Percentiles rank a stretch among this genome's conserved stretches.
Conservation (phyloP, 1,139 yeast species). For the Saccharomyces hybrid region DNA sequence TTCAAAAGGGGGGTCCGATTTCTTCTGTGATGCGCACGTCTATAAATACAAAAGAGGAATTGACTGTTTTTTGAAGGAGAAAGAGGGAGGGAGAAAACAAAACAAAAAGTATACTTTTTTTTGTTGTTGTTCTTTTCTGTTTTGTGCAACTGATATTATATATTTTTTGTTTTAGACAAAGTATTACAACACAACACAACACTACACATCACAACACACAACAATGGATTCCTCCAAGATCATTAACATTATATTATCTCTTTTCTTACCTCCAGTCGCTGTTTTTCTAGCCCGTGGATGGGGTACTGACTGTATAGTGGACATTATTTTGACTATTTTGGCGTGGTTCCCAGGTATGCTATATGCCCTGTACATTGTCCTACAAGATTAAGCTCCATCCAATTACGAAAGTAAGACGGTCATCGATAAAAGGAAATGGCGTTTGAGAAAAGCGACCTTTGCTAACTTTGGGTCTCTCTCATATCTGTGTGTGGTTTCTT, state of each 20-base stretch:
- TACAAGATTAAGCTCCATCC: constrained; percentile 15
- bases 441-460: too few species aligned
- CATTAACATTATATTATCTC: constrained; percentile 37
- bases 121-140: too few species aligned
- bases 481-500: constrained; percentile 17
- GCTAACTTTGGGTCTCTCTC: constrained; percentile 11
- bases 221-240: constrained; percentile 25
- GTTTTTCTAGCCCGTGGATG: constrained; percentile 68
- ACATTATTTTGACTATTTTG: constrained; percentile 60
- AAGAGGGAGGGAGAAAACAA: not conserved
- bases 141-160: too few species aligned
- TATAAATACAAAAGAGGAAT: not conserved
- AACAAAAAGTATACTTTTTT: too few species aligned
- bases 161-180: too few species aligned
- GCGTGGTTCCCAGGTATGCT: constrained; percentile 76
- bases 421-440: too few species aligned
- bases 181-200: too few species aligned
- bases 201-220: not conserved
- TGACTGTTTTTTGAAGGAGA: not conserved
- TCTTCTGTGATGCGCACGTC: not conserved
- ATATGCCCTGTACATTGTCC: constrained; percentile 51
- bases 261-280: constrained; percentile 76
- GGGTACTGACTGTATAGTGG: constrained; percentile 51
- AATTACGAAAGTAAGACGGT: not conserved
- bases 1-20: not conserved